Evolutionary conservation across 768 basidiomycete species (phyloP), one percentile per base, ranked within the genome.

Genomic region (Podaxis carcinomalis): DNA sequence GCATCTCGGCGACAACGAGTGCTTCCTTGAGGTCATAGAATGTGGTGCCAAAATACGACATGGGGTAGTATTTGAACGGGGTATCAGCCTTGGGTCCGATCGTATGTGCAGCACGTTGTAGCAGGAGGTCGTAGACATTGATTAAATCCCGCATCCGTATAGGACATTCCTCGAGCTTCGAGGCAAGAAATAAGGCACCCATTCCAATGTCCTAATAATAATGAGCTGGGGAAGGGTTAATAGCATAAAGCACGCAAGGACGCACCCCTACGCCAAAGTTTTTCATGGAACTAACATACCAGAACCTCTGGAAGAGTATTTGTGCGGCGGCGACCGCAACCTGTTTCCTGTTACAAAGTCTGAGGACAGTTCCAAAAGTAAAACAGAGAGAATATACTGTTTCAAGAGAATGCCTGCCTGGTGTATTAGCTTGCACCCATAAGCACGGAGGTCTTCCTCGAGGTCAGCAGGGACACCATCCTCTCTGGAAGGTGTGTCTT

Each of bases 281-380:
- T 71, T 91, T 91, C 87, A 99, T 86, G 6, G 94, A 96, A 3
- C 89, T 88, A 16, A 96, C 92, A 74, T 85, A 98, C 91, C 91
- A 98, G 78, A 99, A 99, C 36, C 96, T 81, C 64, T 99, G 97
- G 71, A 95, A 96, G 1, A 99, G 77, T 35, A 98, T 93, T 71
- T 98, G 95, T 0, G 97, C 97, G 1, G 95, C 93, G 5, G 97
- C 94, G 56, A 98, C 91, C 13, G 95, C 95, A 28, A 97, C 95
- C 71, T 99, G 97, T 65, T 98, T 97, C 74, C 90, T 92, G 72
- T 64, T n/a, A 35, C 54, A 46, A 25, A 23, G 27, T 21, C 47
- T 40, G 51, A 58, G 53, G 55, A 27, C 39, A 27, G 25, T 36
- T 23, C 42, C 42, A 46, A 44, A 54, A 28, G 14, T 51, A 51